These are phyloP conservation scores for Hortiboletus flavorubellus DNA, from an alignment of 768 basidiomycete genomes.

Conservation along the genomic window DNA sequence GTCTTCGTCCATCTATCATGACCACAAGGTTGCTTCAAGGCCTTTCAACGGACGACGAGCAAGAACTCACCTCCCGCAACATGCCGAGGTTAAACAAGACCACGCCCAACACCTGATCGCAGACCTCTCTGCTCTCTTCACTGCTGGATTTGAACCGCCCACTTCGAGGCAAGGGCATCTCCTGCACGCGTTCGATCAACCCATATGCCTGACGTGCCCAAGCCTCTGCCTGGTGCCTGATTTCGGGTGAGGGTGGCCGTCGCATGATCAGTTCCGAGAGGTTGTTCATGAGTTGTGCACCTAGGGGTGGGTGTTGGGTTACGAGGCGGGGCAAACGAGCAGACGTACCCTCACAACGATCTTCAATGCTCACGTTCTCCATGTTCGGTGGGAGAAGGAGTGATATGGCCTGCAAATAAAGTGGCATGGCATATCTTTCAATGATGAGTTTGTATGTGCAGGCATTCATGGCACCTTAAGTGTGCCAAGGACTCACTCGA, in stretches of 20 bases:
- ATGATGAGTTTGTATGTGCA: neutral
- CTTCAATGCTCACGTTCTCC: slow-evolving; percentile 36
- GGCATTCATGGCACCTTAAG: neutral
- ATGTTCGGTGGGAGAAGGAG: slow-evolving; percentile 48
- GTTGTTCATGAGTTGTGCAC: slow-evolving; percentile 48
- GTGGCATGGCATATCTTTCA: slow-evolving; percentile 55
- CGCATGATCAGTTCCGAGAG: slow-evolving; percentile 43
- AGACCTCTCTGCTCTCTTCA: slow-evolving; percentile 36
- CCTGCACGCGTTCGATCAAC: slow-evolving; percentile 29
- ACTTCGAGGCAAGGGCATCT: slow-evolving; percentile 11
- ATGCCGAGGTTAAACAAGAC: slow-evolving; percentile 61
- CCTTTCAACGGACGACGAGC: neutral
- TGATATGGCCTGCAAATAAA: slow-evolving; percentile 64
- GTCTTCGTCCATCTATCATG: slow-evolving; percentile 34
- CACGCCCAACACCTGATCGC: slow-evolving; percentile 54
- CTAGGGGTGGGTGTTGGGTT: slow-evolving; percentile 19
- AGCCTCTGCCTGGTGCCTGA: slow-evolving; percentile 47
- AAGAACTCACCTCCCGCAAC: slow-evolving; percentile 39
- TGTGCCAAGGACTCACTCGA: slow-evolving; percentile 31
- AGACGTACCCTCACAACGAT: slow-evolving; percentile 58
- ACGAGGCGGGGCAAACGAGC: neutral
- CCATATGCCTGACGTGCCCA: slow-evolving; percentile 56
- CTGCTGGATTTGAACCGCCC: slow-evolving; percentile 19
- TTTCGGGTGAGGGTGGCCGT: slow-evolving; percentile 34
- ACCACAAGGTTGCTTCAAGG: neutral